These are phyloP conservation scores for Wickerhamomyces subpelliculosus DNA, from an alignment of 805 yeast genomes.

Conservation along the genomic window DNA sequence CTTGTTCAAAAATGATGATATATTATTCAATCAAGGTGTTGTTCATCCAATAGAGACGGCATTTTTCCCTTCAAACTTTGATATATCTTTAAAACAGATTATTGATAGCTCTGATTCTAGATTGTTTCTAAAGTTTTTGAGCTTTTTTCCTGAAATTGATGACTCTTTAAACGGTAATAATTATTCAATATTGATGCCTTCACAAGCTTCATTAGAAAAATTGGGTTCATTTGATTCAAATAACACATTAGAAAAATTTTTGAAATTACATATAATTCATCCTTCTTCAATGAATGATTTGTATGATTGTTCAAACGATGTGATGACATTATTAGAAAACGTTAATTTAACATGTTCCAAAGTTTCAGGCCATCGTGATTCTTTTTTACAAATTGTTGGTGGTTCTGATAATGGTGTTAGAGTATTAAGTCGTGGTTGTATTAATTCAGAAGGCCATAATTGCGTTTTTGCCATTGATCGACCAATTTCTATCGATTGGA, in stretches of 20 bases:
- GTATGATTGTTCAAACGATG: conserved; percentile 38
- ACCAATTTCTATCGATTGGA: conserved; percentile 63
- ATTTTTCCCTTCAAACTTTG: conserved; percentile 48
- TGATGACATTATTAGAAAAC: conserved; percentile 37
- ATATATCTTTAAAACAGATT: conserved; percentile 49
- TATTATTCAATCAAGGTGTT: conserved; percentile 79
- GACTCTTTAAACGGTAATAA: conserved; percentile 34
- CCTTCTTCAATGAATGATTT: conserved; percentile 41
- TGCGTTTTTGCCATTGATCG: conserved; percentile 64
- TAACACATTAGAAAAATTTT: conserved; percentile 42
- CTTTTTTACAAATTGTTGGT: conserved; percentile 34
- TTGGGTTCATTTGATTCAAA: conserved; percentile 38
- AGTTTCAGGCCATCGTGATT: conserved; percentile 28
- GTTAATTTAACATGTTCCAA: conserved; percentile 39
- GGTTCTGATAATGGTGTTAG: conserved; percentile 53
- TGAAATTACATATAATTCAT: conserved; percentile 66
- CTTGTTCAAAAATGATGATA: conserved; percentile 43
- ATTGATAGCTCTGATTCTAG: conserved; percentile 45
- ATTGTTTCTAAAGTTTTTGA: conserved; percentile 40
- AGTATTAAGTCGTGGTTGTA: conserved; percentile 55
- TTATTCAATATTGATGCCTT: conserved; percentile 70
- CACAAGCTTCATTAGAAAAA: conserved; percentile 46
- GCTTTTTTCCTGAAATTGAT: conserved; percentile 34
- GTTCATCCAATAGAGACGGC: conserved; percentile 60
- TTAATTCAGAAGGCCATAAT: conserved; percentile 29